Percentiles rank a stretch among this genome's conserved stretches.
phyloP scores from a whole-genome alignment of 495 filamentous ascomycete genomes.

The Hyphodiscus hymeniophilus region DNA sequence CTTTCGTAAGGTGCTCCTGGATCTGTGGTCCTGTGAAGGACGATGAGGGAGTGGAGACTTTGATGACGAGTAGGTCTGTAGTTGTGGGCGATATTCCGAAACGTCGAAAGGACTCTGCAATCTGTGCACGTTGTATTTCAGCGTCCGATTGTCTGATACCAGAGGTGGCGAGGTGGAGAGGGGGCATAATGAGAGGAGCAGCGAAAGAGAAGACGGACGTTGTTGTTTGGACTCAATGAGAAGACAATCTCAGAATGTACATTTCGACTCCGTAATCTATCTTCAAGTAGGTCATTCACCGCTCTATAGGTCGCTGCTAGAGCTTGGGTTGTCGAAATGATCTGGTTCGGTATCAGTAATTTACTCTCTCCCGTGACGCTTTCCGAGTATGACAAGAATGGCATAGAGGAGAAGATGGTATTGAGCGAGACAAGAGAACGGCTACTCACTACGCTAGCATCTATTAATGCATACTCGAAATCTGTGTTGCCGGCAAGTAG shows the following conservation, averaged over 20 bases:
- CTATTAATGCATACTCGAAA: slow-evolving; percentile 91
- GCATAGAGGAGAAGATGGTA: background rate
- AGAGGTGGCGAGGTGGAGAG: slow-evolving; percentile 11
- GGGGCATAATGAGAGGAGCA: background rate
- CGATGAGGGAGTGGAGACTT: slow-evolving; percentile 41
- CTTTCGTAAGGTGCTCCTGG: slow-evolving; percentile 48
- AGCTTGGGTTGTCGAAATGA: slow-evolving; percentile 25
- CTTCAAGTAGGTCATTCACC: slow-evolving; percentile 50
- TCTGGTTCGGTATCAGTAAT: slow-evolving; percentile 8
- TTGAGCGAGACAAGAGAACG: slow-evolving; percentile 3
- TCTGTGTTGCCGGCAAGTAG: slow-evolving; percentile 69
- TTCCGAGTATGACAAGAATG: too few species aligned
- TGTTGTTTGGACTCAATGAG: slow-evolving; percentile 73
- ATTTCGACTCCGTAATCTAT: slow-evolving; percentile 67
- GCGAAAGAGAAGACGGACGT: slow-evolving; percentile 35
- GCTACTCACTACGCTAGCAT: slow-evolving; percentile 59
- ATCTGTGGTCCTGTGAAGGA: slow-evolving; percentile 44
- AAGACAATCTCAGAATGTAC: slow-evolving; percentile 92
- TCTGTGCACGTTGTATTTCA: slow-evolving; percentile 41
- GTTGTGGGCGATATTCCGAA: slow-evolving; percentile 73
- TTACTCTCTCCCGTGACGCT: too few species aligned
- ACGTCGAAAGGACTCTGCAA: slow-evolving; percentile 79
- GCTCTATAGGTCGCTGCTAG: slow-evolving; percentile 74
- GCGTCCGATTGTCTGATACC: background rate
- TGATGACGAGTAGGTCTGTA: slow-evolving; percentile 64